phyloP scores from a whole-genome alignment of 805 yeast species.

The Starmera dryadoides region DNA sequence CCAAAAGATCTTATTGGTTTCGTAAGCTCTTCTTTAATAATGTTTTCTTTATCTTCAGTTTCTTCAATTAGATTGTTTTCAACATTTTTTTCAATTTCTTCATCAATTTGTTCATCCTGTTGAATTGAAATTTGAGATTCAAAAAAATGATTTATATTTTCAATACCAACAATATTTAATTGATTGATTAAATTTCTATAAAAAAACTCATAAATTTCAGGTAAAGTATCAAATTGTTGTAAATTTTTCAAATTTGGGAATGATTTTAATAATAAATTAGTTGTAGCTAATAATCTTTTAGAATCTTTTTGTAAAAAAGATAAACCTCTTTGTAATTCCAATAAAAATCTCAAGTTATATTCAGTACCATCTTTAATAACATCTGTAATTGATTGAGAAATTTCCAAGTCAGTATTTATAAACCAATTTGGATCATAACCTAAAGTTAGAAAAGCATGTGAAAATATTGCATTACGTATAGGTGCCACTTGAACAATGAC shows the following conservation, averaged over 20 bases:
- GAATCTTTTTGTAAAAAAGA: constrained; percentile 30
- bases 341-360: constrained; percentile 19
- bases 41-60: no score
- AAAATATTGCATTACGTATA: constrained; percentile 24
- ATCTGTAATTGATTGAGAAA: constrained; percentile 5
- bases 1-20: constrained; percentile 15
- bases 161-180: constrained; percentile 3
- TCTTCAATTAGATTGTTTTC: no score
- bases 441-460: constrained; percentile 24
- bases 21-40: no score
- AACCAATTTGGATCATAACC: constrained; percentile 35
- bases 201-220: constrained; percentile 15
- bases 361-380: constrained; percentile 16
- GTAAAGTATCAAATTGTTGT: constrained; percentile 8
- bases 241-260: constrained; percentile 18
- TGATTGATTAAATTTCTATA: constrained; percentile 6
- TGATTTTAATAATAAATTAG: constrained; percentile 22
- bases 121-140: constrained; percentile 5
- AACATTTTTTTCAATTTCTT: no score
- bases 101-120: background rate
- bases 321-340: constrained; percentile 32
- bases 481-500: constrained; percentile 29
- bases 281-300: constrained; percentile 31
- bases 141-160: constrained; percentile 2
- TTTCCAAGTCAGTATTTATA: constrained; percentile 17